Base-by-base conservation (phyloP, 805 yeast genomes). In the Pichia rugopelliculosa region DNA sequence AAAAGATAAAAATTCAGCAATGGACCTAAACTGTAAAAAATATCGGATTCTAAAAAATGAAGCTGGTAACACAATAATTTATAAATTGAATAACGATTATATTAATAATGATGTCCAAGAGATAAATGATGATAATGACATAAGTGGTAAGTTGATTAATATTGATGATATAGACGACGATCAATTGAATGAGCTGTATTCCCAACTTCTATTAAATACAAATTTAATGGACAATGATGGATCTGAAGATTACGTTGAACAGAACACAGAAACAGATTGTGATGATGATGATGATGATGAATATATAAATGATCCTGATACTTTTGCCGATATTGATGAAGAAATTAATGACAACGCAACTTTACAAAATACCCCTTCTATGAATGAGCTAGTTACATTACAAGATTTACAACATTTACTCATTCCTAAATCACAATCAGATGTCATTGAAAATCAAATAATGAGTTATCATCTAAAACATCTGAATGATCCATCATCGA, bases 381-480 rank as follows among this genome's bases (percentile, higher is more conserved):
- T 30, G 10, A 30, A 30, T 42, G 62, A 58, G 24, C 23, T 61
- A 20, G 33, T 62, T 0, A 51, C 54, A 1, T 57, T 63, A 3
- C 50, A 53, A 8, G 64, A 61, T 21, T 54, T 66, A 12, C 40
- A 53, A 36, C 41, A 57, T 2, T 42, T 45, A 13, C 33, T 45
- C 4, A 39, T 43, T 4, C 64, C 22, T 25, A 30, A 15, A n/a
- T 65, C 18, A 48, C 49, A 21, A 67, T 66, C 17, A 44, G 51
- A 59, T 17, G 52, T 55, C 1, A 53, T 37, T 25, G 57, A 58
- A n/a, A 54, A 55, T 6, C 51, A 62, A 20, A 65, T 67, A 15
- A 46, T 66, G 41, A 53, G 59, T 36, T 56, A 55, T 11, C 71
- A 67, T 44, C 42, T 67, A 50, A 42, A 40, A 22, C 34, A 51